Percentiles rank a stretch among this genome's conserved stretches.
These are phyloP conservation scores for Petunia hybrid DNA, from an alignment of 305 asterid species.

Conservation along the genomic window DNA sequence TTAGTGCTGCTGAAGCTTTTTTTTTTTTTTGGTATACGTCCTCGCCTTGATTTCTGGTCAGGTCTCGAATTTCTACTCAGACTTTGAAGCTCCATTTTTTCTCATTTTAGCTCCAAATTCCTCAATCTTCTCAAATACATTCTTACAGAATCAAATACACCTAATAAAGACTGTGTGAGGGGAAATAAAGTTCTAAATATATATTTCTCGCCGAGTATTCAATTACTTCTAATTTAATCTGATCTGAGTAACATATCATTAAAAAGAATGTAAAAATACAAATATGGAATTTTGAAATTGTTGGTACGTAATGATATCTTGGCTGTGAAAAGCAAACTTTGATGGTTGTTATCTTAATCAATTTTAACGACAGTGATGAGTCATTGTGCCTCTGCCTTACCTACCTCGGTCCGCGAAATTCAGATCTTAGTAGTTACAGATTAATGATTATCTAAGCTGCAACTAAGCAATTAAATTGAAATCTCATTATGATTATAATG, in stretches of 20 bases:
- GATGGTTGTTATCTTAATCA: not conserved
- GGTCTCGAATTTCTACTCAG: no score
- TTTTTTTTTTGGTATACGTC: no score
- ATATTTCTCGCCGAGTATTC: not conserved
- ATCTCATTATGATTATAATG: no score
- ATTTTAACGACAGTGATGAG: not conserved
- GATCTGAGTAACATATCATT: not conserved
- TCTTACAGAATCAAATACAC: no score
- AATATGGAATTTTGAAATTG: not conserved
- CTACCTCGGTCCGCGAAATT: not conserved
- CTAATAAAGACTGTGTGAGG: no score
- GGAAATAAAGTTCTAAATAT: no score
- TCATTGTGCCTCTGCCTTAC: not conserved
- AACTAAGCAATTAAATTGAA: not conserved
- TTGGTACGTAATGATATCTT: not conserved
- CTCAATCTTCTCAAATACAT: no score
- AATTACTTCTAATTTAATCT: not conserved
- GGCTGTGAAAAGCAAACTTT: not conserved
- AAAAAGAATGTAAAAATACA: not conserved
- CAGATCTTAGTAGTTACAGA: not conserved
- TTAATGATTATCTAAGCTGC: not conserved
- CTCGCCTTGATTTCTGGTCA: no score
- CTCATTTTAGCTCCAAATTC: no score
- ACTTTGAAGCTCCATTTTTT: no score
- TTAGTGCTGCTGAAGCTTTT: no score